phyloP scores from a whole-genome alignment of 1,284 basidiomycete genomes.

The Hymenochaete sp. region DNA sequence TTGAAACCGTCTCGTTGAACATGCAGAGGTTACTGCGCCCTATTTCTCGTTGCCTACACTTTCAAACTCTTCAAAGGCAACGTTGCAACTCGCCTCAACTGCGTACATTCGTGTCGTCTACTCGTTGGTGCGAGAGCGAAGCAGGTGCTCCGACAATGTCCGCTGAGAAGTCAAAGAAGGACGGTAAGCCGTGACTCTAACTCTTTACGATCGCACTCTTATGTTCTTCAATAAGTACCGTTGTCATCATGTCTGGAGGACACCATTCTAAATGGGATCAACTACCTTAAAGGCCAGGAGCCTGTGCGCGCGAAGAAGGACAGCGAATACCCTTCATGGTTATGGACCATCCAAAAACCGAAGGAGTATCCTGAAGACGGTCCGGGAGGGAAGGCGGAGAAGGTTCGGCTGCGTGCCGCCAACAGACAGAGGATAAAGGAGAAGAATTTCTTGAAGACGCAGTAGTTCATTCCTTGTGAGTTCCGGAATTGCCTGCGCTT shows the following conservation, averaged over 20 bases:
- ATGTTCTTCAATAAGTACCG: too few species aligned
- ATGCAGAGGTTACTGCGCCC: too few species aligned
- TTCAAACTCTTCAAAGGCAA: background rate
- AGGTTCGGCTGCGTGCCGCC: slow-evolving; percentile 46
- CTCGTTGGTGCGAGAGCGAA: background rate
- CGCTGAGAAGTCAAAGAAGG: background rate
- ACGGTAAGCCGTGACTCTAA: slow-evolving; percentile 10
- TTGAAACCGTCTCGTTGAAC: too few species aligned
- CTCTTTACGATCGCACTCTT: too few species aligned
- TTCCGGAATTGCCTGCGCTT: too few species aligned
- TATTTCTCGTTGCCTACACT: too few species aligned
- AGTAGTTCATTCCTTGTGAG: slow-evolving; percentile 31
- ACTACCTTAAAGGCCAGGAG: slow-evolving; percentile 76
- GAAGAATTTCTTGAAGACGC: slow-evolving; percentile 69
- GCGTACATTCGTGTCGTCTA: background rate
- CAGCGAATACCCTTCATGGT: slow-evolving; percentile 82
- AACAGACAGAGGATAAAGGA: slow-evolving; percentile 64
- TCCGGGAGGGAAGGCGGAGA: slow-evolving; percentile 60
- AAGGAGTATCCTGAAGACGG: slow-evolving; percentile 56
- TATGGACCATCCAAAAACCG: slow-evolving; percentile 71
- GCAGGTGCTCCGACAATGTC: background rate
- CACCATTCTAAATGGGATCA: slow-evolving; percentile 68
- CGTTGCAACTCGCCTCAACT: background rate
- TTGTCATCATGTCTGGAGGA: slow-evolving; percentile 58
- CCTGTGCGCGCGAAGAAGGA: slow-evolving; percentile 77